A percentile compares a stretch with the other conserved stretches of the same genome.
Evolutionary conservation across 768 basidiomycete genomes (phyloP).

Genomic region (Cystofilobasidium capitatum): DNA sequence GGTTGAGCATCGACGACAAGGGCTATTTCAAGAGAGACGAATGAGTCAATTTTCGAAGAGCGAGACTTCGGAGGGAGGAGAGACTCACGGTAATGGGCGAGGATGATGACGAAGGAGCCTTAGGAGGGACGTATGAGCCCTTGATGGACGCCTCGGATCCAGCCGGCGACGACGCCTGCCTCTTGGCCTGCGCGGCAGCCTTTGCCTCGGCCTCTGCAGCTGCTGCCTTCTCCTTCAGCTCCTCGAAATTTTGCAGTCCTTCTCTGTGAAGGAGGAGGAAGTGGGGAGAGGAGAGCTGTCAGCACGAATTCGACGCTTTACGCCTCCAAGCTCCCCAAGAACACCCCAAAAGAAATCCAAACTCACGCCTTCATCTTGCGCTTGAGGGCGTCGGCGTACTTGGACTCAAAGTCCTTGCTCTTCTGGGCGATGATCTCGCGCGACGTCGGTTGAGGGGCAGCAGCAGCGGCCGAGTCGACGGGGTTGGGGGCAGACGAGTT

Average conservation of each 20-base stretch:
- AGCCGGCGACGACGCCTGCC: neutral
- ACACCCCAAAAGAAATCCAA: slow-evolving; percentile 19
- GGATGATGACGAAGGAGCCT: neutral
- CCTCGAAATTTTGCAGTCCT: slow-evolving; percentile 42
- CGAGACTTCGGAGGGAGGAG: neutral
- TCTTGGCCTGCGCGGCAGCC: slow-evolving; percentile 26
- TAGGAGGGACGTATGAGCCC: neutral
- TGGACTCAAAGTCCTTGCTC: slow-evolving; percentile 28
- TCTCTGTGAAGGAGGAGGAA: slow-evolving; percentile 36
- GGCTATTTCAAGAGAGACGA: slow-evolving; percentile 48
- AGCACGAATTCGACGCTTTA: neutral
- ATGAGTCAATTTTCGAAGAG: neutral
- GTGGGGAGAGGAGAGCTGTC: neutral
- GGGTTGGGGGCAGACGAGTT: neutral
- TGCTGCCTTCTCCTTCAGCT: slow-evolving; percentile 38
- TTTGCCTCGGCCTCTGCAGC: slow-evolving; percentile 18
- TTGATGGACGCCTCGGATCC: neutral
- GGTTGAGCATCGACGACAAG: slow-evolving; percentile 67
- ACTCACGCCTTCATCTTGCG: slow-evolving; percentile 58
- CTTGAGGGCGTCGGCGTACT: slow-evolving; percentile 61
- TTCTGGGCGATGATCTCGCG: slow-evolving; percentile 23
- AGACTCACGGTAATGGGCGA: slow-evolving; percentile 38
- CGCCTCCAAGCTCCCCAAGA: neutral
- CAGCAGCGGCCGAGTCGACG: neutral
- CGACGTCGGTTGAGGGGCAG: neutral